These are phyloP conservation scores for Leccinum subfulvum DNA, from an alignment of 1,284 basidiomycete species.

Conservation along the genomic window DNA sequence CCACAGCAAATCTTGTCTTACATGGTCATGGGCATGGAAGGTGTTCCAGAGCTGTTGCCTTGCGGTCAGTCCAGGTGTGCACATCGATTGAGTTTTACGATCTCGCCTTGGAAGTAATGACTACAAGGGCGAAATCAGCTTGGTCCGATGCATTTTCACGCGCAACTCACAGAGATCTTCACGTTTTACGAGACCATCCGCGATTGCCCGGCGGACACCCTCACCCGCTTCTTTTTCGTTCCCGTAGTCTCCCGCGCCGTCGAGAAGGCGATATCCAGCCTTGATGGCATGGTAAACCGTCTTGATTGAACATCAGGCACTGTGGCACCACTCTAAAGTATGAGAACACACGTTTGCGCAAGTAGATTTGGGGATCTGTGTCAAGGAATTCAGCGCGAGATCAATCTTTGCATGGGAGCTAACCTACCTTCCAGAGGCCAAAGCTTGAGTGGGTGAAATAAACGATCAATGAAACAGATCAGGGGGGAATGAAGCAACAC, in stretches of 20 bases:
- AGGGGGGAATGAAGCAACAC: slow-evolving; percentile 11
- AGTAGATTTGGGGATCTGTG: slow-evolving; percentile 53
- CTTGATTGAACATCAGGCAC: slow-evolving; percentile 30
- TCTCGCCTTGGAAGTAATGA: slow-evolving; percentile 66
- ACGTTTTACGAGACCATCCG: slow-evolving; percentile 69
- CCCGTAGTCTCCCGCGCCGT: slow-evolving; percentile 78
- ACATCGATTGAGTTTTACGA: not conserved
- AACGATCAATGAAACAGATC: not conserved
- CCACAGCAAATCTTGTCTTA: slow-evolving; percentile 32
- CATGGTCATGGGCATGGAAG: slow-evolving; percentile 71
- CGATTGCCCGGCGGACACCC: slow-evolving; percentile 71
- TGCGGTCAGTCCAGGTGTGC: slow-evolving; percentile 3
- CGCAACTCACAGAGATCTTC: slow-evolving; percentile 70
- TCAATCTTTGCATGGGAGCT: slow-evolving; percentile 14
- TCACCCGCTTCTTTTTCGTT: slow-evolving; percentile 88
- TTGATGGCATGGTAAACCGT: slow-evolving; percentile 72
- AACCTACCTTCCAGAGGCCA: slow-evolving; percentile 64
- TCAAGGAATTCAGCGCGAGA: slow-evolving; percentile 5
- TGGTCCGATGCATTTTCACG: not conserved
- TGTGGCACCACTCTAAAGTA: not conserved
- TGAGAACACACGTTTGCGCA: slow-evolving; percentile 55
- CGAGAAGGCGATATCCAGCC: slow-evolving; percentile 78
- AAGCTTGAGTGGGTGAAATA: slow-evolving; percentile 41
- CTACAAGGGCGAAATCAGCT: slow-evolving; percentile 31
- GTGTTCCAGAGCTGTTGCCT: slow-evolving; percentile 73